Conservation (phyloP, 2,329 filamentous ascomycete species). For the Penicillium sp. region DNA sequence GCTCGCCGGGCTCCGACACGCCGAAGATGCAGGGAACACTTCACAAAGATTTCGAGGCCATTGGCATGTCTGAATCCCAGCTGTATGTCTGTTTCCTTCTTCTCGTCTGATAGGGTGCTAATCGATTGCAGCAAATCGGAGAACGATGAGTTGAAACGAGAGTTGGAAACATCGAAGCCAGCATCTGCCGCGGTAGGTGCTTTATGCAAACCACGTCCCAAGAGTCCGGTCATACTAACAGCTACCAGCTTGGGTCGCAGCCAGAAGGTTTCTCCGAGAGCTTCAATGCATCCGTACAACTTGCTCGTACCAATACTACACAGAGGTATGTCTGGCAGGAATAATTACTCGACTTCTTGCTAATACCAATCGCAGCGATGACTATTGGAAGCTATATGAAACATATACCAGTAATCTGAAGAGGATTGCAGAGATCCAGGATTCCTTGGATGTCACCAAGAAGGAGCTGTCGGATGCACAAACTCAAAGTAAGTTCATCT, state of each 20-base stretch:
- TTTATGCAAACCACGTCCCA: not conserved
- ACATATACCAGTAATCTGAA: constrained; percentile 41
- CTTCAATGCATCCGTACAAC: constrained; percentile 35
- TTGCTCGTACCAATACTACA: constrained; percentile 39
- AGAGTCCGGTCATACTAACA: constrained; percentile 16
- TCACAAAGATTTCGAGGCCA: constrained; percentile 48
- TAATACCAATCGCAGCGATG: constrained; percentile 36
- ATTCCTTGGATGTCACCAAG: constrained; percentile 39
- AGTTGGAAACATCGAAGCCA: constrained; percentile 39
- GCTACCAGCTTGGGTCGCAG: constrained; percentile 31
- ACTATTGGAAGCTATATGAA: constrained; percentile 48
- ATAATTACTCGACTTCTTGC: not conserved
- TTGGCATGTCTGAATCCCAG: constrained; percentile 44
- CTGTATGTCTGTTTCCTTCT: constrained; percentile 33
- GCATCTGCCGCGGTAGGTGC: constrained; percentile 25
- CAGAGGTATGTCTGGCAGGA: constrained; percentile 35
- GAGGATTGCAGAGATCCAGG: constrained; percentile 45
- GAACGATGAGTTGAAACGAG: constrained; percentile 45
- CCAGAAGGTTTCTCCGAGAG: constrained; percentile 39
- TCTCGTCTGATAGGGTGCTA: constrained; percentile 13
- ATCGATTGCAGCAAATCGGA: constrained; percentile 42
- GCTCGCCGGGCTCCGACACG: constrained; percentile 43
- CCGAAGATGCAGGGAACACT: constrained; percentile 45
- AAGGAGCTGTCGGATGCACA: constrained; percentile 43
- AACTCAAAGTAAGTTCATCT: constrained; percentile 37